phyloP scores from a whole-genome alignment of 345 rosid species.

The Gossypium raimondii region DNA sequence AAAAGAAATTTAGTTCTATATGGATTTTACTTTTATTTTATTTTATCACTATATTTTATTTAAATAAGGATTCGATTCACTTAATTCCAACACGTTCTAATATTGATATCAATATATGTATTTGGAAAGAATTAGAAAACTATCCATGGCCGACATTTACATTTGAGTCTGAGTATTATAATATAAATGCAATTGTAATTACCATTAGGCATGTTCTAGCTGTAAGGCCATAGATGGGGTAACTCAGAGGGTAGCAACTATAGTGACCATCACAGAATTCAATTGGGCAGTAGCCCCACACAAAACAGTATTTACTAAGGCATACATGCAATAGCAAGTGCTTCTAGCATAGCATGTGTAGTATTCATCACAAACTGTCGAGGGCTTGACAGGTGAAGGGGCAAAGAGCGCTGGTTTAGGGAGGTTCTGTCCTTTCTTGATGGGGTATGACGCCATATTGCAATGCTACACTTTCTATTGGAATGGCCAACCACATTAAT shows the following conservation, averaged over 20 bases:
- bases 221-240: slow-evolving; percentile 57
- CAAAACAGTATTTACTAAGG: slow-evolving; percentile 49
- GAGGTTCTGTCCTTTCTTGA: slow-evolving; percentile 60
- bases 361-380: slow-evolving; percentile 54
- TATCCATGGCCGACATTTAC: no score
- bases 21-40: no score
- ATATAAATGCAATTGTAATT: not conserved
- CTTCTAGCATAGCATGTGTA: slow-evolving; percentile 50
- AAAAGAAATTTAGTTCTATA: no score
- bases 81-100: not conserved
- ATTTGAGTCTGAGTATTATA: no score
- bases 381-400: slow-evolving; percentile 52
- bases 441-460: slow-evolving; percentile 72
- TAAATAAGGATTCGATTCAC: no score
- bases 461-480: slow-evolving; percentile 78
- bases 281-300: slow-evolving; percentile 83
- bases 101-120: no score
- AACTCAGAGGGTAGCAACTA: slow-evolving; percentile 78
- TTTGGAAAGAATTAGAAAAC: no score
- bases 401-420: slow-evolving; percentile 72
- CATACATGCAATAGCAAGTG: slow-evolving; percentile 73
- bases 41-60: no score
- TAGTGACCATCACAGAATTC: slow-evolving; percentile 68
- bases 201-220: slow-evolving; percentile 69
- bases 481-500: slow-evolving; percentile 32